These are phyloP conservation scores for Lolium rigidum DNA, from an alignment of 176 grass and related monocot genomes.

Conservation along the genomic window DNA sequence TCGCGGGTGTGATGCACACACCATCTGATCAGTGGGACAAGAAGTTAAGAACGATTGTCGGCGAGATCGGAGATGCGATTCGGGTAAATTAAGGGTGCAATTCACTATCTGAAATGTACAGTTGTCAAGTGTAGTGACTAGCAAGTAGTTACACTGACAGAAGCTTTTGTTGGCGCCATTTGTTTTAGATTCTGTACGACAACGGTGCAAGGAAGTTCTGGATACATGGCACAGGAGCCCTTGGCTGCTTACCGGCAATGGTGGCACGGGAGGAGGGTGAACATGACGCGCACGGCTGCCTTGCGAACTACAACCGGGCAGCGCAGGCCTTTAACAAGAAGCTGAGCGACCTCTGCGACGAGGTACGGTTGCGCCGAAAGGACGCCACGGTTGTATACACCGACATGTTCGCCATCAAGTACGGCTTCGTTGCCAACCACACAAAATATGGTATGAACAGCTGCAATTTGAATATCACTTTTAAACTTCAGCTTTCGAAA, in stretches of 20 bases:
- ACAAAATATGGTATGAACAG: conserved; percentile 63
- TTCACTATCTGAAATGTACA: neutral
- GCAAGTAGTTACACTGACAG: conserved; percentile 19
- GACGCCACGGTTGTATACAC: conserved; percentile 76
- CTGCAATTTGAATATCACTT: neutral
- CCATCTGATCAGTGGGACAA: conserved; percentile 47
- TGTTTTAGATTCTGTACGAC: conserved; percentile 62
- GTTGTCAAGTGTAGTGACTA: neutral
- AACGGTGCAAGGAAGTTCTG: conserved; percentile 82
- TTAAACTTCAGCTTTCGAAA: neutral
- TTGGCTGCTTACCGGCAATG: conserved; percentile 80
- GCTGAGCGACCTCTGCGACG: conserved; percentile 60
- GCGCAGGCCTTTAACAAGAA: conserved; percentile 70
- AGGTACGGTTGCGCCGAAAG: conserved; percentile 51
- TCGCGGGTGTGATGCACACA: conserved; percentile 44
- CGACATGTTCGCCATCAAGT: conserved; percentile 90
- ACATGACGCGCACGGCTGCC: conserved; percentile 63
- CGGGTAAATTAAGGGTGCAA: conserved; percentile 30
- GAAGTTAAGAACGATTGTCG: conserved; percentile 49
- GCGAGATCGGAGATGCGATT: conserved; percentile 57
- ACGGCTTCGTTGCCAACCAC: conserved; percentile 80
- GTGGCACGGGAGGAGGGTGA: conserved; percentile 54
- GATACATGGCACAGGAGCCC: conserved; percentile 71
- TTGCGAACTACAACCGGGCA: conserved; percentile 55
- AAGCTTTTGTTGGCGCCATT: neutral